Percentiles rank a stretch among this genome's conserved stretches.
Conservation (phyloP, 129 eudicot genomes). For the Scalesia atractyloides region DNA sequence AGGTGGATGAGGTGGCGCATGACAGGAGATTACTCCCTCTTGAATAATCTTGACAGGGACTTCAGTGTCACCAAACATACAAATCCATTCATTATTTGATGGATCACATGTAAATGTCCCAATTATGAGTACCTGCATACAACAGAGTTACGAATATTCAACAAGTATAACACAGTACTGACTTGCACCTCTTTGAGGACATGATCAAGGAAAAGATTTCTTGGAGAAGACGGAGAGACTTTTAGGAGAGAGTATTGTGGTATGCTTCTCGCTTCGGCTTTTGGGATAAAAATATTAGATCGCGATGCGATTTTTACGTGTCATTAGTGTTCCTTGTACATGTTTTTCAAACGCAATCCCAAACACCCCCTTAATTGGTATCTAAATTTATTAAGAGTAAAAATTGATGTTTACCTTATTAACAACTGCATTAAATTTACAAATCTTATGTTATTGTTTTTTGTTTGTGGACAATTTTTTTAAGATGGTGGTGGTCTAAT, state of each 20-base stretch:
- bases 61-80: slow-evolving; percentile 94
- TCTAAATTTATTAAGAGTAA: background rate
- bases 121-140: slow-evolving; percentile 71
- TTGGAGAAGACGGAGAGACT: too few species aligned
- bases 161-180: background rate
- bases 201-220: too few species aligned
- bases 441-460: background rate
- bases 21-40: slow-evolving; percentile 84
- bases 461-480: background rate
- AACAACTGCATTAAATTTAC: background rate
- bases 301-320: too few species aligned
- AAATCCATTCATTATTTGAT: slow-evolving; percentile 62
- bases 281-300: too few species aligned
- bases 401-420: background rate
- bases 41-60: slow-evolving; percentile 85
- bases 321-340: background rate
- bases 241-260: too few species aligned
- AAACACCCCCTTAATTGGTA: background rate
- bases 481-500: background rate
- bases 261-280: too few species aligned
- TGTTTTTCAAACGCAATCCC: background rate
- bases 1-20: slow-evolving; percentile 69
- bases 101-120: slow-evolving; percentile 84
- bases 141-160: background rate
- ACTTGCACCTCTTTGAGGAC: too few species aligned